Evolutionary conservation across 306 rosid genomes (phyloP).

Genomic region (Aeschynomene evenia): DNA sequence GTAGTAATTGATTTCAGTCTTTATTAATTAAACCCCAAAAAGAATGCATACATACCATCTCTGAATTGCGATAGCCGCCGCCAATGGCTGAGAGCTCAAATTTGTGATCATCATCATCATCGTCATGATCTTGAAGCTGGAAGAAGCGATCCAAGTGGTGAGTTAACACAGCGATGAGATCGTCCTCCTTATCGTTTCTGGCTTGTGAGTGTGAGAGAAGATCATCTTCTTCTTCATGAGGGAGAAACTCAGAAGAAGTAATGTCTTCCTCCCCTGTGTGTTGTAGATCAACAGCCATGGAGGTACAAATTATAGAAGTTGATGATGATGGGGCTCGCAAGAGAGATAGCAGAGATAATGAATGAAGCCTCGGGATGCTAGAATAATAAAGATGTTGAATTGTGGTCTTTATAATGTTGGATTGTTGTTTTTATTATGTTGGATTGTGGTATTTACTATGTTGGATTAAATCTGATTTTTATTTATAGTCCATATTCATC

Average conservation of each 20-base stretch:
- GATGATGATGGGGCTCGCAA: background rate
- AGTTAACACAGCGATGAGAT: constrained; percentile 54
- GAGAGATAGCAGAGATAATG: no score
- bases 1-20: no score
- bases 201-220: background rate
- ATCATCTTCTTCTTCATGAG: constrained; percentile 24
- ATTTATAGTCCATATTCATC: no score
- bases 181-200: constrained; percentile 33
- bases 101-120: constrained; percentile 41
- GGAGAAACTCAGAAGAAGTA: constrained; percentile 28
- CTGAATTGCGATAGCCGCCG: constrained; percentile 22
- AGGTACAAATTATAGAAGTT: no score
- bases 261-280: constrained; percentile 30
- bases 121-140: constrained; percentile 51
- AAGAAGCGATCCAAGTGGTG: constrained; percentile 57
- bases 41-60: constrained; percentile 32
- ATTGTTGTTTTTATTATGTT: no score
- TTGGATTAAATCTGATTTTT: no score
- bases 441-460: no score
- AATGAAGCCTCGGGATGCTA: no score
- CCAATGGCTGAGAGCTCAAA: background rate
- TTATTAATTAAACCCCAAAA: no score
- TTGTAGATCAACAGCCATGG: constrained; percentile 49
- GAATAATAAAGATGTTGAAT: no score
- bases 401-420: no score